A percentile compares a stretch with the other conserved stretches of the same genome.
These are phyloP conservation scores for Sporothrix dimorphospora DNA, from an alignment of 2,329 filamentous ascomycete species.

Conservation along the genomic window DNA sequence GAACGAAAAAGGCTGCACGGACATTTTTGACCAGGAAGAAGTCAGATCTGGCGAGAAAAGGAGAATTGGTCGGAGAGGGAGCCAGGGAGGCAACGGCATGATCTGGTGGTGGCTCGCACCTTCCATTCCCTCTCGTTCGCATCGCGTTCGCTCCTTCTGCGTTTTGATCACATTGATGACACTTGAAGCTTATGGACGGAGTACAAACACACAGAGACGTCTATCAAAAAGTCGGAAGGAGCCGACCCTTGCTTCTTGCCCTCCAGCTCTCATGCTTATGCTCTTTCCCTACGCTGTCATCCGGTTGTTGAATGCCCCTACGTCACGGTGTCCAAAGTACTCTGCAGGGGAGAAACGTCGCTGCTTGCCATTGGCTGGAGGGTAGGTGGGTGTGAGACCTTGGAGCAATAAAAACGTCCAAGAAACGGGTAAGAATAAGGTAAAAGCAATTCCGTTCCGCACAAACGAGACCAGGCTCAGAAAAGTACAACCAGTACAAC, in stretches of 20 bases:
- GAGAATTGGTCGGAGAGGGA: background rate
- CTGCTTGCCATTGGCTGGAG: constrained; percentile 1
- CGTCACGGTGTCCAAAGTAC: constrained; percentile 10
- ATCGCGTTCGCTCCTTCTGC: constrained; percentile 12
- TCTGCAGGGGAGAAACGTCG: background rate
- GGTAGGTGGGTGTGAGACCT: constrained; percentile 12
- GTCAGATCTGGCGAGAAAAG: background rate
- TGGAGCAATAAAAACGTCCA: constrained; percentile 17
- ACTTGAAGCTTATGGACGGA: background rate
- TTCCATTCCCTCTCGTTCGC: background rate
- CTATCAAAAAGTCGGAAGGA: constrained; percentile 17
- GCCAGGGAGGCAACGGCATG: background rate
- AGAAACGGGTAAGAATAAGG: constrained; percentile 20
- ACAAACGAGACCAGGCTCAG: background rate
- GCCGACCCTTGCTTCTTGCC: constrained; percentile 16
- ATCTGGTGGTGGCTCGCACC: background rate
- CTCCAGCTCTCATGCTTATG: background rate
- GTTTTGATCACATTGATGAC: background rate
- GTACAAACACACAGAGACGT: background rate
- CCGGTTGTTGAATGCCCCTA: background rate
- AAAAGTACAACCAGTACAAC: background rate
- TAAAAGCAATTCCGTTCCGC: constrained; percentile 9
- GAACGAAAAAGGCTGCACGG: background rate
- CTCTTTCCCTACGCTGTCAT: background rate
- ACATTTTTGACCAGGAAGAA: background rate